A percentile compares a stretch with the other conserved stretches of the same genome.
Evolutionary conservation across 768 basidiomycete genomes (phyloP).

Genomic region (Gelatoporia subvermispora): DNA sequence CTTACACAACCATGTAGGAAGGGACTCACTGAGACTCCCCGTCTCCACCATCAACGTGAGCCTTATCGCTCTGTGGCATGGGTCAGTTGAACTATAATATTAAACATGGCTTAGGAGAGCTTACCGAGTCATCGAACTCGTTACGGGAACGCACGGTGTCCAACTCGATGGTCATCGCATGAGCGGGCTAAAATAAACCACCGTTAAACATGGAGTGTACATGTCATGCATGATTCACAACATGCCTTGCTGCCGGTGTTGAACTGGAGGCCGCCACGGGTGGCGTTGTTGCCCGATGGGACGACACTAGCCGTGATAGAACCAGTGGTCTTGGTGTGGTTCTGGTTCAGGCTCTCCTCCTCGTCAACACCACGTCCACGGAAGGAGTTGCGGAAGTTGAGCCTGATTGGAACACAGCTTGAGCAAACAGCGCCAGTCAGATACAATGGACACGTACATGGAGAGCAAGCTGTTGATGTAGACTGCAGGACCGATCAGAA

Average conservation of each 20-base stretch:
- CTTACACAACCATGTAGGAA: no score
- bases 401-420: background rate
- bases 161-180: slow-evolving; percentile 12
- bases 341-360: slow-evolving; percentile 17
- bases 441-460: slow-evolving; percentile 7
- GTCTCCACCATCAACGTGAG: background rate
- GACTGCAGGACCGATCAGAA: slow-evolving; percentile 1
- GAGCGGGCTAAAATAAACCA: background rate
- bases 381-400: slow-evolving; percentile 19
- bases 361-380: slow-evolving; percentile 19
- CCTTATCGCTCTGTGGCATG: slow-evolving; percentile 1
- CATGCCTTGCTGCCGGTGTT: slow-evolving; percentile 13
- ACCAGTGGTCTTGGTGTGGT: slow-evolving; percentile 4
- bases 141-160: slow-evolving; percentile 9
- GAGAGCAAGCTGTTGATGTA: slow-evolving; percentile 18
- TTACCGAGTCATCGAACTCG: slow-evolving; percentile 1
- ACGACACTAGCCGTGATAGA: slow-evolving; percentile 1
- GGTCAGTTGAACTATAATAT: background rate
- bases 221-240: background rate
- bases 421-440: no score
- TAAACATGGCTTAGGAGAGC: background rate
- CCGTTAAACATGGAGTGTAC: background rate
- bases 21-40: background rate
- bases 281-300: background rate
- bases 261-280: slow-evolving; percentile 15